Percentiles rank a stretch among this genome's conserved stretches.
Conservation (phyloP, 192 early-diverging fungal species). For the Linnemannia elongata region DNA sequence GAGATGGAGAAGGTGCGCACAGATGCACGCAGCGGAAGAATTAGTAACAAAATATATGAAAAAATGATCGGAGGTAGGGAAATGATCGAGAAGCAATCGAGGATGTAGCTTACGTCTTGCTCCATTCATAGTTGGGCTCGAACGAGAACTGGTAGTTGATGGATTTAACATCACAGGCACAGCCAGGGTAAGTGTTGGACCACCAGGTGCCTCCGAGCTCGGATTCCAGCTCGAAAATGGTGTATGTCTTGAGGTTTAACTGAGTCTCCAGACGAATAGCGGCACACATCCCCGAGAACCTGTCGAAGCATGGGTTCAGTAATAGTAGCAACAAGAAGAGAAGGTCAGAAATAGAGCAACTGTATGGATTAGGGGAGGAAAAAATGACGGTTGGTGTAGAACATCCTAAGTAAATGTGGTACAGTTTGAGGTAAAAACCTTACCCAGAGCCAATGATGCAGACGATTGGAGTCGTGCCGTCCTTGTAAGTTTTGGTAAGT, state of each 20-base stretch:
- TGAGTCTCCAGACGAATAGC: slow-evolving; percentile 56
- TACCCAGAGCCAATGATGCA: slow-evolving; percentile 61
- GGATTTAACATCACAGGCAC: slow-evolving; percentile 61
- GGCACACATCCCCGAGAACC: slow-evolving; percentile 57
- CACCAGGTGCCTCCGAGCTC: slow-evolving; percentile 64
- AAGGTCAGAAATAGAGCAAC: no score
- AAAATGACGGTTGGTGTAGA: no score
- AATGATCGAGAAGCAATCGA: neutral
- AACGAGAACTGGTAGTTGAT: slow-evolving; percentile 39
- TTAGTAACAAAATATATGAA: neutral
- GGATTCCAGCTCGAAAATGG: slow-evolving; percentile 51
- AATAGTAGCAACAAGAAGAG: neutral
- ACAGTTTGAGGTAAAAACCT: neutral
- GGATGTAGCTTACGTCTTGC: slow-evolving; percentile 12
- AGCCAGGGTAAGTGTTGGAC: slow-evolving; percentile 55
- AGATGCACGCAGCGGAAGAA: neutral
- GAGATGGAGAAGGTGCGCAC: neutral
- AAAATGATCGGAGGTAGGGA: neutral
- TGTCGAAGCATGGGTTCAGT: neutral
- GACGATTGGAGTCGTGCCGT: slow-evolving; percentile 38
- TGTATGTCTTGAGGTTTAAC: slow-evolving; percentile 36
- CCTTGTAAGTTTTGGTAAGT: slow-evolving; percentile 42
- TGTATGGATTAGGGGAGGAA: no score
- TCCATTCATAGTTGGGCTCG: slow-evolving; percentile 54
- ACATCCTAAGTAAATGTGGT: no score